Percentiles rank a stretch among this genome's conserved stretches.
Evolutionary conservation across 129 eudicot species (phyloP).

Genomic region (Helianthus tuberosus): DNA sequence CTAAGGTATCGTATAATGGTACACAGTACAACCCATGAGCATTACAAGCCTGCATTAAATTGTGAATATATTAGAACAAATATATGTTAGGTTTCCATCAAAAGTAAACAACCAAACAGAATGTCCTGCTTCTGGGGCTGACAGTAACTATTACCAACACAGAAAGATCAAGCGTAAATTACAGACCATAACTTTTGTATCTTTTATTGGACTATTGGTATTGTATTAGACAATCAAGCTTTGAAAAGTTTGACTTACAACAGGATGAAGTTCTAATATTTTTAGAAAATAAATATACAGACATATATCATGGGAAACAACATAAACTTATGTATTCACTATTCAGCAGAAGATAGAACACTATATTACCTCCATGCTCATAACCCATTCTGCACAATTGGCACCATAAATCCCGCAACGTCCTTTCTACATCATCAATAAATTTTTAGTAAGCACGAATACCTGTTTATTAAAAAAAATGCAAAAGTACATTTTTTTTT

Average conservation of each 20-base stretch:
- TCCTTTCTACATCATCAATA: conserved; percentile 60
- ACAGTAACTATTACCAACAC: neutral
- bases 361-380: conserved; percentile 84
- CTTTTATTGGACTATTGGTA: neutral
- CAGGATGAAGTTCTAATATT: neutral
- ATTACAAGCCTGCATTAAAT: conserved; percentile 86
- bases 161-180: neutral
- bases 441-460: conserved; percentile 6
- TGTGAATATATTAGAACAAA: conserved; percentile 22
- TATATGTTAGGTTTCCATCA: neutral
- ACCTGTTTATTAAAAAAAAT: neutral
- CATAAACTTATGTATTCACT: neutral
- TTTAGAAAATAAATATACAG: neutral
- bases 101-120: neutral
- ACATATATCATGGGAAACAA: neutral
- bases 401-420: conserved; percentile 91
- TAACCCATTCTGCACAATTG: conserved; percentile 89
- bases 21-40: conserved; percentile 94
- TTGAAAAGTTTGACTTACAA: too few species aligned
- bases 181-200: neutral
- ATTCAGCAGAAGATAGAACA: neutral
- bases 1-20: conserved; percentile 88
- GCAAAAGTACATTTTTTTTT: neutral
- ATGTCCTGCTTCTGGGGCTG: neutral
- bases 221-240: neutral